Conservation (phyloP, 2,329 filamentous ascomycete genomes). For the Colletotrichum paranaense region DNA sequence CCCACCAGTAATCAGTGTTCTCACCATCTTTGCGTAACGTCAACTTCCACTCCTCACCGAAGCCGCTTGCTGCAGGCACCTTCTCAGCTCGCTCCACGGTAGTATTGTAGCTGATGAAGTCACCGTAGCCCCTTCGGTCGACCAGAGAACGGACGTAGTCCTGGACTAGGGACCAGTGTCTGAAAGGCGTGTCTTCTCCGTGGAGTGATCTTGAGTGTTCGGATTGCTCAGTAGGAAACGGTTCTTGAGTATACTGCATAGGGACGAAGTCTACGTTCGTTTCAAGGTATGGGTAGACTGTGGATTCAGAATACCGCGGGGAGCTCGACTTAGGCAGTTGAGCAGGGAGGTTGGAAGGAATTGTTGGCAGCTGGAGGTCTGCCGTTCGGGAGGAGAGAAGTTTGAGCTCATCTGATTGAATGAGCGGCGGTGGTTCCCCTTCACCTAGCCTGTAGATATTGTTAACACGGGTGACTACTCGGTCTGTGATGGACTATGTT, state of each 20-base stretch:
- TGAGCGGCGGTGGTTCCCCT: conserved; percentile 47
- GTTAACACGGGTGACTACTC: neutral
- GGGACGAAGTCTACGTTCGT: conserved; percentile 70
- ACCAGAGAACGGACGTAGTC: conserved; percentile 65
- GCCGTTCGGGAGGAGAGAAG: conserved; percentile 59
- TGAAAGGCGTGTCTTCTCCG: conserved; percentile 69
- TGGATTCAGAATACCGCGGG: conserved; percentile 67
- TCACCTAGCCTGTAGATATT: conserved; percentile 54
- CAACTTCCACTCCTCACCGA: conserved; percentile 59
- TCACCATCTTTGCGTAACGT: conserved; percentile 56
- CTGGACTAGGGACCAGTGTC: conserved; percentile 68
- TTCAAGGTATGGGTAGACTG: conserved; percentile 71
- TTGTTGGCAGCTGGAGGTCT: conserved; percentile 54
- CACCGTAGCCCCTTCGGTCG: conserved; percentile 63
- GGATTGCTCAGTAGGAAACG: conserved; percentile 54
- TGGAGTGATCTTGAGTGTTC: conserved; percentile 51
- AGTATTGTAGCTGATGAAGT: conserved; percentile 65
- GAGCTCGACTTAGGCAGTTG: conserved; percentile 53
- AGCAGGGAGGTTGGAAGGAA: conserved; percentile 61
- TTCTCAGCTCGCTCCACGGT: conserved; percentile 70
- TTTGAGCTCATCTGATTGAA: conserved; percentile 53
- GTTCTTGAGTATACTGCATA: conserved; percentile 71
- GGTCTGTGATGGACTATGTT: too few species aligned
- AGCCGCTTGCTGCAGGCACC: conserved; percentile 40
- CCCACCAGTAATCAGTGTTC: conserved; percentile 68